A percentile compares a stretch with the other conserved stretches of the same genome.
Evolutionary conservation across 495 filamentous ascomycete species (phyloP).

Genomic region (Zalerion maritima): DNA sequence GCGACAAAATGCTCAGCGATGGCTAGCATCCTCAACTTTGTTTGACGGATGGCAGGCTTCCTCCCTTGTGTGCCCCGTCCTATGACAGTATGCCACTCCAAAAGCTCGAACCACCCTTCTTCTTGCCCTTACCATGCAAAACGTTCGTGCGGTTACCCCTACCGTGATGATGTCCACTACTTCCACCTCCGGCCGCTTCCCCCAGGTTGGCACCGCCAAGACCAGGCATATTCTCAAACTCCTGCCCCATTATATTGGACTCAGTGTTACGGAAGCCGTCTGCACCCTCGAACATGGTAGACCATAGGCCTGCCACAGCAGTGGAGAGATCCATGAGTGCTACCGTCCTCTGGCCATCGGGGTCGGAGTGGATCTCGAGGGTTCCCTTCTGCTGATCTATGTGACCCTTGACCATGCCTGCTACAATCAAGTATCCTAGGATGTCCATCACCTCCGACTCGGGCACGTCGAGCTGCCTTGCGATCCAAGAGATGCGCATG

Average conservation of each 20-base stretch:
- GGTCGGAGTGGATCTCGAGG: conserved; percentile 61
- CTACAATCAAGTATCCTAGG: conserved; percentile 79
- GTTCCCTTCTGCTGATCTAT: conserved; percentile 80
- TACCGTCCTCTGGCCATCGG: conserved; percentile 57
- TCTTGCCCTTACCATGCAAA: too few relatives aligned
- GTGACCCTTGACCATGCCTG: conserved; percentile 69
- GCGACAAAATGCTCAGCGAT: too few relatives aligned
- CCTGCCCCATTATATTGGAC: conserved; percentile 1
- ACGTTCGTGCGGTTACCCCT: too few relatives aligned
- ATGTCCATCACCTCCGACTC: conserved; percentile 84
- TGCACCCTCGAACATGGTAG: conserved; percentile 50
- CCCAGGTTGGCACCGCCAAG: too few relatives aligned
- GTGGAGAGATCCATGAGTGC: conserved; percentile 61
- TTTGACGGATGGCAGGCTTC: too few relatives aligned
- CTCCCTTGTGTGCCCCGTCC: too few relatives aligned
- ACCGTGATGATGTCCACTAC: too few relatives aligned
- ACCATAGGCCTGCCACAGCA: conserved; percentile 50
- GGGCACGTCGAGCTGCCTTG: conserved; percentile 70
- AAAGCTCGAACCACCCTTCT: too few relatives aligned
- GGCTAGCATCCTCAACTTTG: too few relatives aligned
- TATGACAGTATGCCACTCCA: too few relatives aligned
- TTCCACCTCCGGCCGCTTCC: too few relatives aligned
- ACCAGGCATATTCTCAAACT: too few relatives aligned
- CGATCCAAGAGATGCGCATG: conserved; percentile 76
- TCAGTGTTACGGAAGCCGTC: conserved; percentile 45